These are phyloP conservation scores for Sporisorium exsertum DNA, from an alignment of 1,284 basidiomycete species.

Conservation along the genomic window DNA sequence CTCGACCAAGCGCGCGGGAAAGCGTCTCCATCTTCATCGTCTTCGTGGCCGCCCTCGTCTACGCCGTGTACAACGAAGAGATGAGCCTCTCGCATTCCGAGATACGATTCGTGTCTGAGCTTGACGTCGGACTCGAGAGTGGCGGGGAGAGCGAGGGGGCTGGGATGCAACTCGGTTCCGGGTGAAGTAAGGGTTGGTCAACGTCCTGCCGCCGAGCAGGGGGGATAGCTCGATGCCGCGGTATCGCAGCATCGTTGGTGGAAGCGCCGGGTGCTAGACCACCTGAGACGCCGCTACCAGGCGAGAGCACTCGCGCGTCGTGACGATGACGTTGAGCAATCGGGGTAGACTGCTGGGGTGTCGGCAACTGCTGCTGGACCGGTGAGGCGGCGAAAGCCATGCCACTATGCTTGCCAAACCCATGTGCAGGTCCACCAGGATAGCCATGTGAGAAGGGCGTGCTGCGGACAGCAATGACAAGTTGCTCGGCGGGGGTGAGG, in stretches of 20 bases:
- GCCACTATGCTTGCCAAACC: neutral
- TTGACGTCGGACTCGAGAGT: neutral
- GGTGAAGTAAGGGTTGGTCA: conserved; percentile 5
- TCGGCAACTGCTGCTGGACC: neutral
- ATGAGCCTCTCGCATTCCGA: neutral
- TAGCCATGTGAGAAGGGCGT: neutral
- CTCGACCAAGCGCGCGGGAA: neutral
- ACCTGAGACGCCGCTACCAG: neutral
- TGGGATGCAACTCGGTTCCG: conserved; percentile 5
- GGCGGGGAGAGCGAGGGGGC: conserved; percentile 1
- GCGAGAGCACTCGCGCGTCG: neutral
- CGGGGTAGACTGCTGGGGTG: neutral
- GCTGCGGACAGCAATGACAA: conserved; percentile 10
- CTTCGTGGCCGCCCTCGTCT: neutral
- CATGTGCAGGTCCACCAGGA: neutral
- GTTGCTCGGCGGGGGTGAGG: conserved; percentile 17
- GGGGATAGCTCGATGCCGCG: neutral
- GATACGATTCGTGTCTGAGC: neutral
- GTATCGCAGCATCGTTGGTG: neutral
- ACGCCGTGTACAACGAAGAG: conserved; percentile 5
- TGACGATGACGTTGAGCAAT: neutral
- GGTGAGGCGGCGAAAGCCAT: too few relatives aligned
- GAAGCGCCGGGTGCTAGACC: neutral
- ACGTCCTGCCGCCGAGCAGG: neutral
- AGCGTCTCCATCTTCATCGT: neutral